Evolutionary conservation across 2,329 filamentous ascomycete species (phyloP).

Genomic region (Penicillium sp.): DNA sequence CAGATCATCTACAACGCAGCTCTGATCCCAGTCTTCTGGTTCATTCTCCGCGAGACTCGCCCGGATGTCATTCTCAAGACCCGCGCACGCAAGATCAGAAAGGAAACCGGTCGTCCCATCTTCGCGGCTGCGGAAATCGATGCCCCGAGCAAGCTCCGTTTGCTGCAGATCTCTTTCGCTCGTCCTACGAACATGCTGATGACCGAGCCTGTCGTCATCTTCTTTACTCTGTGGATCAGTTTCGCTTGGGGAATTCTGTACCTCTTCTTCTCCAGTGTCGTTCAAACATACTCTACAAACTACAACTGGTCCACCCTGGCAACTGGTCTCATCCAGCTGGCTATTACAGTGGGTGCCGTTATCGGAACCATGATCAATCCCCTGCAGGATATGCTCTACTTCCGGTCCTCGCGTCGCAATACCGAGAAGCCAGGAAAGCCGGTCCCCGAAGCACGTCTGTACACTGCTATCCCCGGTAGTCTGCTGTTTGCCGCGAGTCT

Average conservation of each 20-base stretch:
- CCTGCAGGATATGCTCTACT: conserved; percentile 31
- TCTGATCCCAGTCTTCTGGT: conserved; percentile 43
- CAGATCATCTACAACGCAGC: conserved; percentile 46
- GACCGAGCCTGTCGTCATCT: conserved; percentile 43
- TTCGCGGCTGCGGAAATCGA: conserved; percentile 23
- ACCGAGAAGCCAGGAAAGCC: conserved; percentile 38
- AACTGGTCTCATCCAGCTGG: conserved; percentile 39
- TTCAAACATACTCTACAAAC: conserved; percentile 38
- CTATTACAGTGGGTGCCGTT: conserved; percentile 41
- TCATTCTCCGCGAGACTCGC: conserved; percentile 43
- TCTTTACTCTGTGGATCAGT: conserved; percentile 44
- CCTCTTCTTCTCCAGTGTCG: conserved; percentile 41
- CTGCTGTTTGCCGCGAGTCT: conserved; percentile 33
- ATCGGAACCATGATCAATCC: conserved; percentile 43
- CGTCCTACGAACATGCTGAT: conserved; percentile 38
- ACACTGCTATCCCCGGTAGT: conserved; percentile 42
- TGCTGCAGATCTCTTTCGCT: conserved; percentile 37
- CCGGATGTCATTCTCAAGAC: conserved; percentile 42
- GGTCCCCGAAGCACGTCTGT: conserved; percentile 45
- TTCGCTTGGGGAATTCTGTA: conserved; percentile 46
- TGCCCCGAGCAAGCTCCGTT: conserved; percentile 15
- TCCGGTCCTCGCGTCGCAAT: conserved; percentile 23
- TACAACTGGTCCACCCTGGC: conserved; percentile 35
- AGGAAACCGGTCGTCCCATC: conserved; percentile 30
- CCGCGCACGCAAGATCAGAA: conserved; percentile 39